Base-by-base conservation (phyloP, 2,329 filamentous ascomycete genomes). In the Xylaria sp. region DNA sequence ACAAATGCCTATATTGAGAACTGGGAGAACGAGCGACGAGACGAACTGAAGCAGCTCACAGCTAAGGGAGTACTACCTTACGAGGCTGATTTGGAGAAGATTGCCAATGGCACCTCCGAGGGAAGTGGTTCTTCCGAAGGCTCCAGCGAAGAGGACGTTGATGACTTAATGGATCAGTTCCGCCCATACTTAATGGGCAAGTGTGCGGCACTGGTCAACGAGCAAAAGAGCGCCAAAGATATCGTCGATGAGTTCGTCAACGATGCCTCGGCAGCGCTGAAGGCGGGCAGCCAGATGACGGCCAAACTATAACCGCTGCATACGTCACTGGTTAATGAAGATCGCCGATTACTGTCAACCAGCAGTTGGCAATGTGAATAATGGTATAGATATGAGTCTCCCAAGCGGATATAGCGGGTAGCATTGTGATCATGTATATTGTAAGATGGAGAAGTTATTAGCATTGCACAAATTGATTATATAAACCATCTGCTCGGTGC, bases 161-260 rank as follows among this genome's bases (percentile, higher is more conserved):
- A 97, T 68, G 93, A 98, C 48, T 88, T 92, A 40, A 90, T 99
- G 84, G 96, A 98, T 80, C 93, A 96, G 63, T 78, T 75, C 73
- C 73, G 75, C 10, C 77, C 77, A 1, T 74, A 74, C 66, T 48
- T 79, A 36, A 99, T 99, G 96, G 96, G 96, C 81, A 97, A 98
- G 87, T 95, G 93, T 69, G 92, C 96, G 44, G 95, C 96, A 33
- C 93, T 97, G 38, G 92, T 96, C 65, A 96, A 95, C 78, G 94
- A 98, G 84, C 92, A 91, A 86, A 97, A 97, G 89, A 84, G 87
- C 46, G 96, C 96, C 70, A 97, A 94, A 88, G 92, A 82, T 20
- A 95, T 99, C 70, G 91, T 99, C 46, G 96, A 99, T 78, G 96
- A 99, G 85, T 92, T 99, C 76, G 92, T 99, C 71, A 82, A 84